Percentiles rank a stretch among this genome's conserved stretches.
phyloP scores from a whole-genome alignment of 345 rosid species.

The Populus nigra region DNA sequence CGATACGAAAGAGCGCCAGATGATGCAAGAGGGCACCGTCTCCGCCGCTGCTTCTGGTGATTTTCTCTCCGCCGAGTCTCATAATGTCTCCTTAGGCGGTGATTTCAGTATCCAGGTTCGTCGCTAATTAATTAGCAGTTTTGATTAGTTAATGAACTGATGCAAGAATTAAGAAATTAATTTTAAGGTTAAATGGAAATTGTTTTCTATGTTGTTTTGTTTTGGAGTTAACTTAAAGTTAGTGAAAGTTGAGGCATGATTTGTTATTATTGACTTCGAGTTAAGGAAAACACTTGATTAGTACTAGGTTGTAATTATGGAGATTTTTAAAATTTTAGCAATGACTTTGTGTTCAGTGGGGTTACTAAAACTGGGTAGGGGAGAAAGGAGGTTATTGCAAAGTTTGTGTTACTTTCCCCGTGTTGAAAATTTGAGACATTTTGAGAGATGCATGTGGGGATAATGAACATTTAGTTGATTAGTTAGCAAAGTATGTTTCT shows the following conservation, averaged over 20 bases:
- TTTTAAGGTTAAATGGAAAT: neutral
- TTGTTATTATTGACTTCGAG: neutral
- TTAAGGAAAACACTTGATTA: neutral
- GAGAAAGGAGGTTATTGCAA: neutral
- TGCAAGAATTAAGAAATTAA: neutral
- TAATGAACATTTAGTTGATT: neutral
- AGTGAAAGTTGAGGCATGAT: neutral
- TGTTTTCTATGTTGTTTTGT: neutral
- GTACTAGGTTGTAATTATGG: neutral
- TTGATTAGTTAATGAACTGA: neutral
- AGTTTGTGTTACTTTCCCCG: neutral
- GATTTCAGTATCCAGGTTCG: slow-evolving; percentile 95
- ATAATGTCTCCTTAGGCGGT: slow-evolving; percentile 87
- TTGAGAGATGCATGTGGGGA: neutral
- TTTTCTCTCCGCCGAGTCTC: slow-evolving; percentile 80
- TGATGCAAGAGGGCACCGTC: slow-evolving; percentile 48
- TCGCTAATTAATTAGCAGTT: neutral
- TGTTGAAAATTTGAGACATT: neutral
- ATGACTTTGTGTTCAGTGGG: neutral
- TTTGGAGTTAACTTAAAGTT: neutral
- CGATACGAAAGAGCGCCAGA: slow-evolving; percentile 74
- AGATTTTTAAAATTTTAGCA: neutral
- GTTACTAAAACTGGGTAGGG: neutral
- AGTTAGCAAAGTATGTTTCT: neutral
- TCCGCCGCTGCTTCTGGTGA: slow-evolving; percentile 65